Evolutionary conservation across 192 early-diverging fungal genomes (phyloP), one percentile per base, ranked within the genome.

Genomic region (Backusella mclennaniae): DNA sequence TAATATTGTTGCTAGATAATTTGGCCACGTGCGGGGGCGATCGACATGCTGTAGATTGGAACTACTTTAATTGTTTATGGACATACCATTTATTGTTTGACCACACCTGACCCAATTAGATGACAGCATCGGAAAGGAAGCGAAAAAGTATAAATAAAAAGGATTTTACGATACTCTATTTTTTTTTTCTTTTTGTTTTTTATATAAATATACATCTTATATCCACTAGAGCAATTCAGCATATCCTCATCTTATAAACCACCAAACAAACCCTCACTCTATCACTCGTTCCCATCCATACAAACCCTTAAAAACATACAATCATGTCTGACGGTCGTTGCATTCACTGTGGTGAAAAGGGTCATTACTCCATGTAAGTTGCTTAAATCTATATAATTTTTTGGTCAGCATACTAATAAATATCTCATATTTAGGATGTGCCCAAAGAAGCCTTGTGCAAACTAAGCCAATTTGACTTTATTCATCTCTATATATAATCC

Each of bases 281-380:
- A 7, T 63, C 56, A 15, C 12, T 63, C 56, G 29, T 63, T 63
- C 56, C 4, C 56, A 5, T 11, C 23, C 21, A 63, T 63, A 63
- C 21, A 63, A 63, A 12, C 0, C 0, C 14, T 63, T 26, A 63
- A 63, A 3, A 29, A 31, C 8, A 63, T 4, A 63, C 1, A 3
- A 63, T 29, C 26, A 79, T 79, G 78, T 79, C 78, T 79, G 78
- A 79, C 73, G 78, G 78, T 74, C 73, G 78, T 35, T 79, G 78
- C 44, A 79, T 79, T 63, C 78, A 79, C 56, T 79, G 78, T 74
- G 78, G 78, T 49, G 31, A 79, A 71, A 79, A 79, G 52, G 78
- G 78, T 39, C 76, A 77, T n/a, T 77, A 77, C 36, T 77, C 76
- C n/a, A 77, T 77, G 76, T 77, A 77, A 77, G 76, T 44, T 39